Base-by-base conservation (phyloP, 768 basidiomycete genomes). In the Kwoniella bestiolae region DNA sequence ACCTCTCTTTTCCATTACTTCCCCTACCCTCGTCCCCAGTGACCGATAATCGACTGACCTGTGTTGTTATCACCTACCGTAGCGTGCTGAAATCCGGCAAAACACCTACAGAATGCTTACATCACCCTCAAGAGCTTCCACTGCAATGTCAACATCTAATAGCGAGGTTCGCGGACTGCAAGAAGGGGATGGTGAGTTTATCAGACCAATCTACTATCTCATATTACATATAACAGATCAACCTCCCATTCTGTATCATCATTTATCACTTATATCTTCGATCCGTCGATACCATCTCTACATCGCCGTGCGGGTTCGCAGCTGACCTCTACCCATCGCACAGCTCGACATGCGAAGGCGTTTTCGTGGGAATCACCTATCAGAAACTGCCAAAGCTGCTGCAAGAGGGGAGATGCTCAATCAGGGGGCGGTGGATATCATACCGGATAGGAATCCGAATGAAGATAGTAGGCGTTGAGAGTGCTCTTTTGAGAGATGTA, bases 261-360 rank as follows among this genome's bases (percentile, higher is more conserved):
- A n/a, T 38, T n/a, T n/a, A n/a, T n/a, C n/a, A n/a, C n/a, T n/a
- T n/a, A n/a, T n/a, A n/a, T n/a, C n/a, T n/a, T 12, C 31, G 18
- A 53, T 53, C 47, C 6, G 12, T 31, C 18, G 38, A 41, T 14
- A 18, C 38, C 12, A 41, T 11, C 12, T 0, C 8, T 41, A 5
- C 12, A 41, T 41, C 11, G 8, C 18, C 18, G 3, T 38, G 12
- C 35, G 18, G 12, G 12, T 18, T 12, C 35, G 35, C 1, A 12
- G 1, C 29, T n/a, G 16, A 47, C 38, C 45, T 35, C 23, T 31
- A 41, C n/a, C 26, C 47, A 2, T 34, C 9, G 47, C 34, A 46
- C 52, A 79, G 80, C 77, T 81, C 58, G 80, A 81, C 51, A 79
- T 79, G 74, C 58, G 78, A n/a, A 56, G 77, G 32, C 66, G 80